Evolutionary conservation across 192 early-diverging fungal species (phyloP).

Genomic region (Funneliformis mosseae): DNA sequence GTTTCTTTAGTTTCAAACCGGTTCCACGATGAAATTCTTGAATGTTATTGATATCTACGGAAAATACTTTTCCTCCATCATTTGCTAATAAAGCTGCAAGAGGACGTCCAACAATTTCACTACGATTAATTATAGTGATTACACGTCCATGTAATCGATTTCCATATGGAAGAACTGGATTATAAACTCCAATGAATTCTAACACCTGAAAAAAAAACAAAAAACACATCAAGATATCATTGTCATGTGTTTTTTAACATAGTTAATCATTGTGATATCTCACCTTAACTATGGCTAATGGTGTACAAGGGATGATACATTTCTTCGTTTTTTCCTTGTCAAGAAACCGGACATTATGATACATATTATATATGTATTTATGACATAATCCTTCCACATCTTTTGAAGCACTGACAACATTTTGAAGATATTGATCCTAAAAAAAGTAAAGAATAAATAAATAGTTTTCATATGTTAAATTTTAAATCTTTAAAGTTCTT

Average conservation of each 20-base stretch:
- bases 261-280: neutral
- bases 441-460: constrained; percentile 1
- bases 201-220: constrained; percentile 57
- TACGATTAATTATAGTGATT: constrained; percentile 93
- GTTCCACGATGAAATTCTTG: constrained; percentile 75
- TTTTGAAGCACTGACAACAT: constrained; percentile 83
- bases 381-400: constrained; percentile 98
- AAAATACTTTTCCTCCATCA: constrained; percentile 97
- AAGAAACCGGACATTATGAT: constrained; percentile 92
- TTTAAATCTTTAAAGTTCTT: no score
- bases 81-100: constrained; percentile 96
- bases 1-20: constrained; percentile 65
- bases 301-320: constrained; percentile 98
- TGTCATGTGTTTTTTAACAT: no score
- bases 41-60: constrained; percentile 89
- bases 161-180: constrained; percentile 84
- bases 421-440: constrained; percentile 91
- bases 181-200: constrained; percentile 95
- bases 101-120: constrained; percentile 96
- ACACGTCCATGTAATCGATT: constrained; percentile 92
- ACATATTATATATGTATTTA: constrained; percentile 94
- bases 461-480: no score
- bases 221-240: no score
- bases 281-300: constrained; percentile 95
- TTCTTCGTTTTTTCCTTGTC: constrained; percentile 82